Evolutionary conservation across 176 grass and related monocot species (phyloP).

Genomic region (Otatea glauca): DNA sequence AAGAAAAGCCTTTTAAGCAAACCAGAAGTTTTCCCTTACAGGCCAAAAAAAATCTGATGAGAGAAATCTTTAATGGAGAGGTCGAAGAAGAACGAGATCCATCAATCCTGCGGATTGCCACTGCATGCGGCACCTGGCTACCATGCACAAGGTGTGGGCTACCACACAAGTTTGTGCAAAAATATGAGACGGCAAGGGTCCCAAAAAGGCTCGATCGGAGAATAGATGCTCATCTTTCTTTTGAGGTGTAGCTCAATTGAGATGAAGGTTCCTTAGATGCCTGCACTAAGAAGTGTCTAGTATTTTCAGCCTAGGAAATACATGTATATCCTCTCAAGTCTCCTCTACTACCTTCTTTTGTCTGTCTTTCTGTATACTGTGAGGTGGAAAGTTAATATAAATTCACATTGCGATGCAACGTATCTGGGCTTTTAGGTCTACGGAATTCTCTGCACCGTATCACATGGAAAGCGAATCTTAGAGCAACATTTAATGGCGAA

Average conservation of each 20-base stretch:
- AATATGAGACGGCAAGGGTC: neutral
- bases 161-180: neutral
- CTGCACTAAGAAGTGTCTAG: constrained; percentile 16
- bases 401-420: neutral
- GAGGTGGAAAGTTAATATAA: neutral
- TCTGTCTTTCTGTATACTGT: neutral
- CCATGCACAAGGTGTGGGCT: constrained; percentile 17
- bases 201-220: constrained; percentile 28
- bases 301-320: neutral
- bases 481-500: neutral
- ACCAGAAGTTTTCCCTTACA: neutral
- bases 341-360: neutral
- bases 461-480: neutral
- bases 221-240: constrained; percentile 55
- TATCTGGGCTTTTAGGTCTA: neutral
- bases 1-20: constrained; percentile 1
- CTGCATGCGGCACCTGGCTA: constrained; percentile 23
- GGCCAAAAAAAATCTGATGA: neutral
- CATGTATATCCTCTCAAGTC: neutral
- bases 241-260: constrained; percentile 38
- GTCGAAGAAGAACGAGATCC: neutral
- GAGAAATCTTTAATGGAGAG: neutral
- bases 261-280: constrained; percentile 50
- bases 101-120: neutral
- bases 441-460: too few species aligned